These are phyloP conservation scores for Moesziomyces aphidis DNA, from an alignment of 1,284 basidiomycete species.

Conservation along the genomic window DNA sequence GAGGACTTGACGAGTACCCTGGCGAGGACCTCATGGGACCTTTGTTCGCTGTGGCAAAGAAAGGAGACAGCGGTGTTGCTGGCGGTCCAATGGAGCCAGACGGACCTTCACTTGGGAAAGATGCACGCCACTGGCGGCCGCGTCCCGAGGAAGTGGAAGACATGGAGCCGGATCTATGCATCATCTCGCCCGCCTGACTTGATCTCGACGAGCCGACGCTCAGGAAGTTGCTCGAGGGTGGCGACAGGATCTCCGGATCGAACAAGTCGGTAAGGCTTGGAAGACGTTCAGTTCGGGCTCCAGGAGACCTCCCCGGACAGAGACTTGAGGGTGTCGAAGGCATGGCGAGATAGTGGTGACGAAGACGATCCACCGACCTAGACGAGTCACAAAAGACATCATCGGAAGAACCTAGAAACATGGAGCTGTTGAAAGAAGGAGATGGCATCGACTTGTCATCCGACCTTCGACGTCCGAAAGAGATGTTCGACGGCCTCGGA, in stretches of 20 bases:
- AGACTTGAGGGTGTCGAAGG: conserved; percentile 32
- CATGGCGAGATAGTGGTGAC: conserved; percentile 30
- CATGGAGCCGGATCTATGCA: conserved; percentile 23
- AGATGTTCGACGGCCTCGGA: conserved; percentile 29
- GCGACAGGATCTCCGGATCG: conserved; percentile 37
- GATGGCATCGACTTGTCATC: conserved; percentile 45
- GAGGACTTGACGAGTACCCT: conserved; percentile 1
- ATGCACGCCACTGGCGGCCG: conserved; percentile 14
- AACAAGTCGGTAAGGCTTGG: conserved; percentile 40
- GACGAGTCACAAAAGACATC: conserved; percentile 44
- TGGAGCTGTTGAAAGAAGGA: conserved; percentile 50
- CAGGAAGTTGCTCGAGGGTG: conserved; percentile 18
- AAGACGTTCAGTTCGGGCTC: conserved; percentile 19
- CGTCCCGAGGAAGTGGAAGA: conserved; percentile 27
- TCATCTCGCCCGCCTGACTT: conserved; percentile 8
- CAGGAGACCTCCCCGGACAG: conserved; percentile 20
- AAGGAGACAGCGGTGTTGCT: conserved; percentile 35
- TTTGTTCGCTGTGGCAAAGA: conserved; percentile 7
- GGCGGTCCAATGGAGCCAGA: conserved; percentile 26
- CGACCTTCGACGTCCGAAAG: conserved; percentile 22
- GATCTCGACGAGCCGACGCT: conserved; percentile 10
- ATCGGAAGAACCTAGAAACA: conserved; percentile 34
- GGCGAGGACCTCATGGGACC: conserved; percentile 15
- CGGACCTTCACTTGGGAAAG: conserved; percentile 13
- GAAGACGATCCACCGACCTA: conserved; percentile 26